A percentile compares a stretch with the other conserved stretches of the same genome.
Evolutionary conservation across 78 protist genomes (phyloP).

Genomic region (Salpingoeca rosetta): DNA sequence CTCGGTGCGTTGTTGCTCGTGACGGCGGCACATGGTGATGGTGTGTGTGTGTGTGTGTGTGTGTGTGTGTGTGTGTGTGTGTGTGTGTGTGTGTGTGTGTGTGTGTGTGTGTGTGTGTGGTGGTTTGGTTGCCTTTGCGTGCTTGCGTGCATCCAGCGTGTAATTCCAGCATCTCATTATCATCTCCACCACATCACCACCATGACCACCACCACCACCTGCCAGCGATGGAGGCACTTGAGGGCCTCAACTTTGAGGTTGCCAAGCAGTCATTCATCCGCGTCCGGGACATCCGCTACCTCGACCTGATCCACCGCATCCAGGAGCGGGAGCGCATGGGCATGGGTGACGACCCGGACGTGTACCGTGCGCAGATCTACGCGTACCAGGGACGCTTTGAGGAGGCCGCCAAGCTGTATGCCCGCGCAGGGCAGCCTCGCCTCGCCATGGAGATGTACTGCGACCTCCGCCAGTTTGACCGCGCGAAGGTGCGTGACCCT

Average conservation of each 20-base stretch:
- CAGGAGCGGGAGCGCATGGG: constrained; percentile 2
- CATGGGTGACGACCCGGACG: background rate
- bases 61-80: background rate
- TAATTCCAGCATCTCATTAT: too few species aligned
- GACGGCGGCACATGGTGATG: background rate
- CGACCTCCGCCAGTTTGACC: constrained; percentile 1
- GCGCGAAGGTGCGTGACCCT: too few species aligned
- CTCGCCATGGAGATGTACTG: constrained; percentile 7
- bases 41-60: background rate
- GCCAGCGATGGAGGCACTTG: constrained; percentile 43
- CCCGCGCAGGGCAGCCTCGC: background rate
- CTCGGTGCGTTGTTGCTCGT: background rate
- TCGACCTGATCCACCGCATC: constrained; percentile 40
- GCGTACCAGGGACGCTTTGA: constrained; percentile 55
- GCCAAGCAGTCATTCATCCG: constrained; percentile 54
- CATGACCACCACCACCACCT: background rate
- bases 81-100: background rate
- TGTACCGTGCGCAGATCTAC: constrained; percentile 28
- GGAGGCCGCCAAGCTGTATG: constrained; percentile 43
- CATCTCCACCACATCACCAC: too few species aligned
- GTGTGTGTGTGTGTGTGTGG: background rate
- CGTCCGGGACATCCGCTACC: constrained; percentile 27
- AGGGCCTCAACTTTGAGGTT: constrained; percentile 18
- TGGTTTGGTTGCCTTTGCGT: constrained; percentile 33
- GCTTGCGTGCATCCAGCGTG: too few species aligned